These are phyloP conservation scores for Protostelium mycophagum DNA, from an alignment of 78 protist genomes.

Conservation along the genomic window DNA sequence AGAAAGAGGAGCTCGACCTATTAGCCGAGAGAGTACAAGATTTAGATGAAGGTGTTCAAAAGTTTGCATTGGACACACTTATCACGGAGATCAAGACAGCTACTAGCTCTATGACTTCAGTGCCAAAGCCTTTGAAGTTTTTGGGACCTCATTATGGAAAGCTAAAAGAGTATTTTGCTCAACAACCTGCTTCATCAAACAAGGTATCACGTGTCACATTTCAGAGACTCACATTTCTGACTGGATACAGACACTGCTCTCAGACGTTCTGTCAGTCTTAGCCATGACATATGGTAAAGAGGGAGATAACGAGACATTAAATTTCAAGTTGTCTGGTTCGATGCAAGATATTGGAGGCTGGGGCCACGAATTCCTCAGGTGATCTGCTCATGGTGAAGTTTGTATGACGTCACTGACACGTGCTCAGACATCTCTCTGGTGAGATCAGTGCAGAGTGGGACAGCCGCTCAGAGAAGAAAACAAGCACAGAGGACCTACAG, in stretches of 20 bases:
- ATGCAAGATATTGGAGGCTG: slow-evolving; percentile 74
- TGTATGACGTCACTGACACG: background rate
- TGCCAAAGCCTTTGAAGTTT: slow-evolving; percentile 98
- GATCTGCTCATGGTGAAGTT: background rate
- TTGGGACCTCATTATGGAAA: slow-evolving; percentile 76
- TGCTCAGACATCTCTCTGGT: slow-evolving; percentile 37
- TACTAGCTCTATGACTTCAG: slow-evolving; percentile 93
- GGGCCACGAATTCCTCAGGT: slow-evolving; percentile 95
- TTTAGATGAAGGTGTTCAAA: slow-evolving; percentile 19
- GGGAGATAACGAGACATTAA: slow-evolving; percentile 57
- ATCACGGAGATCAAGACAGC: slow-evolving; percentile 68
- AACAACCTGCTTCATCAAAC: background rate
- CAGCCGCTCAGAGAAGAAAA: slow-evolving; percentile 22
- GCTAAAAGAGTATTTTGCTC: slow-evolving; percentile 31
- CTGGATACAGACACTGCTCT: slow-evolving; percentile 28
- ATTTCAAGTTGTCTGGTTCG: slow-evolving; percentile 75
- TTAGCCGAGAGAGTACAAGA: slow-evolving; percentile 49
- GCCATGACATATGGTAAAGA: slow-evolving; percentile 83
- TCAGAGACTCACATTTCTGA: background rate
- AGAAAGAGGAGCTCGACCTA: slow-evolving; percentile 65
- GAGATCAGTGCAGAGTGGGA: slow-evolving; percentile 78
- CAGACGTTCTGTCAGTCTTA: slow-evolving; percentile 90
- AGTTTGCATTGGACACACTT: slow-evolving; percentile 50
- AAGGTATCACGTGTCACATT: slow-evolving; percentile 33
- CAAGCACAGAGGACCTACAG: slow-evolving; percentile 33